Evolutionary conservation across 2,329 filamentous ascomycete genomes (phyloP), one percentile per base, ranked within the genome.

Genomic region (Talaromyces piceae): DNA sequence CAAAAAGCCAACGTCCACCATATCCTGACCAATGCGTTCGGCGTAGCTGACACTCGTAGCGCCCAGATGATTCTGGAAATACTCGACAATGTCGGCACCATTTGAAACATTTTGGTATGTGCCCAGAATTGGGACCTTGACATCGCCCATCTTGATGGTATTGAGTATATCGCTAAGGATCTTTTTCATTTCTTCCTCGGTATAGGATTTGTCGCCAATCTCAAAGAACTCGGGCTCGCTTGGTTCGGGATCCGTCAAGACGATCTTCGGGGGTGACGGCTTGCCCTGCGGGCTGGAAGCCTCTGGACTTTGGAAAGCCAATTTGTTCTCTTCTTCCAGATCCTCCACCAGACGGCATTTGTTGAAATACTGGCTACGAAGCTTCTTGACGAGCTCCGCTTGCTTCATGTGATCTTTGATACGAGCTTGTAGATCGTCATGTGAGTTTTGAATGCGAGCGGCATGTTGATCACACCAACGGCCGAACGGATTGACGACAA

Each of bases 391-490:
- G 18, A 80, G 70, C 56, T 98, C 93, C 53, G 87, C 86, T 70
- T 98, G 94, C 59, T 87, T 88, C 66, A 95, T 89, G 69, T 97
- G 90, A 55, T 87, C 81, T 75, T 95, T 96, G 71, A 97, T 91
- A 53, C 89, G 87, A 45, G 78, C 73, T 69, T 97, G 91, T 20
- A 98, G 80, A 62, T 96, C 91, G 61, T 97, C 93, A 67, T 98
- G 91, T 20, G 90, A 96, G 63, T 90, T 88, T 67, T 95, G 88
- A 53, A 98, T 82, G 58, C 93, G 87, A 56, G 83, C 79, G 61
- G 95, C 91, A 73, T 98, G 93, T 52, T 91, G 87, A 62, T 96
- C 91, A 73, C 91, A 95, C 93, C 93, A 98, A 63, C 89, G 84
- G 54, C 89, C 82, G 71, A 98, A 98, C 6, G 93, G 94, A 61